Conservation (phyloP, 495 filamentous ascomycete genomes). For the Daldinia concentrica region DNA sequence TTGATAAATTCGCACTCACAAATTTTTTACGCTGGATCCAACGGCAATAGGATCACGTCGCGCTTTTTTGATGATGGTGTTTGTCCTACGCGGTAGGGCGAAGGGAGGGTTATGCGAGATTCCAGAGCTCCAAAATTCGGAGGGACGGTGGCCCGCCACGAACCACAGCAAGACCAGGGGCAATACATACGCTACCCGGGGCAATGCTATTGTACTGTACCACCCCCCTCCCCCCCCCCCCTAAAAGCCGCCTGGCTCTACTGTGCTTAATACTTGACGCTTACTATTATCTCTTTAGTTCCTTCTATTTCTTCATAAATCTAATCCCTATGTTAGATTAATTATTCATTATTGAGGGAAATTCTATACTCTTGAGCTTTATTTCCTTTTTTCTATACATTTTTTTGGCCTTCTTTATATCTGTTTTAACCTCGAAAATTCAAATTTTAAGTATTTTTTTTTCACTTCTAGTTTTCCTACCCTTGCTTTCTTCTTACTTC, state of each 20-base stretch:
- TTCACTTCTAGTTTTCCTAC: background rate
- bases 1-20: conserved; percentile 3
- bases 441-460: background rate
- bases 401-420: background rate
- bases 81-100: conserved; percentile 42
- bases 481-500: background rate
- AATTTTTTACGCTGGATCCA: background rate
- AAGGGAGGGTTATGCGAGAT: conserved; percentile 40
- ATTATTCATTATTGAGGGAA: background rate
- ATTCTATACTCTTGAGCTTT: background rate
- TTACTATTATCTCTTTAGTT: background rate
- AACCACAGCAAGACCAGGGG: conserved; percentile 14
- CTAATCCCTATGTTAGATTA: too few relatives aligned
- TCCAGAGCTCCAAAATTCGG: conserved; percentile 41
- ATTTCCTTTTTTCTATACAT: background rate
- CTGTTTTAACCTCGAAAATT: background rate
- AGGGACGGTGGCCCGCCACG: conserved; percentile 31
- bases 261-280: background rate
- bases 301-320: background rate
- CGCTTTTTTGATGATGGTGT: conserved; percentile 40
- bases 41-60: conserved; percentile 20
- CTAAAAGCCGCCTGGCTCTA: background rate
- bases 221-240: conserved; percentile 3
- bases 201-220: conserved; percentile 4
- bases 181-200: conserved; percentile 3